phyloP scores from a whole-genome alignment of 2,329 filamentous ascomycete genomes.

The Alternaria longipes region DNA sequence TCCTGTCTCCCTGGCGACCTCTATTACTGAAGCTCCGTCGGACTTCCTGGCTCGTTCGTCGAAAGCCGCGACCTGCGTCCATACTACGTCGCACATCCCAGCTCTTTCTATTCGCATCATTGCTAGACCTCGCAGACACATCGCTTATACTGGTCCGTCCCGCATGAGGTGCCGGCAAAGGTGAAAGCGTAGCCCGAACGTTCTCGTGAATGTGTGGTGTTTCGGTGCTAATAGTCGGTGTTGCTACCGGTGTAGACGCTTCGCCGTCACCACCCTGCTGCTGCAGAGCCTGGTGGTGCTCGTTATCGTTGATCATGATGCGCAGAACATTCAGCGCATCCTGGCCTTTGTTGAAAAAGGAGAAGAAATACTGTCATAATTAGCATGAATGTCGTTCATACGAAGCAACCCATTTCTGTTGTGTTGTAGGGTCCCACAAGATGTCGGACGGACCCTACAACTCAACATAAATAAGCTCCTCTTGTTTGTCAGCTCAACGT shows the following conservation, averaged over 20 bases:
- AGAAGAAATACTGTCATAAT: constrained; percentile 82
- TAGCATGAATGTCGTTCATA: constrained; percentile 9
- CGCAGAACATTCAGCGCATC: constrained; percentile 83
- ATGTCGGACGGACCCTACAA: no score
- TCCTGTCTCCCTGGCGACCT: constrained; percentile 60
- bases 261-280: constrained; percentile 18
- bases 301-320: constrained; percentile 73
- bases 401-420: no score
- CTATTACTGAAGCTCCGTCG: constrained; percentile 71
- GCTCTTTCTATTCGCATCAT: constrained; percentile 48
- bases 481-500: constrained; percentile 17
- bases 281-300: constrained; percentile 47
- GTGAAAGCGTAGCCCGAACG: constrained; percentile 57
- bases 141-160: constrained; percentile 53
- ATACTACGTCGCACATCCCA: constrained; percentile 52
- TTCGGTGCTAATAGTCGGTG: constrained; percentile 32
- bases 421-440: no score
- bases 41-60: constrained; percentile 41
- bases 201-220: constrained; percentile 47
- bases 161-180: constrained; percentile 47
- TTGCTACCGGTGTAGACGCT: constrained; percentile 24
- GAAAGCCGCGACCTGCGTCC: constrained; percentile 64
- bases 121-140: constrained; percentile 55
- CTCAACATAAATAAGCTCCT: no score
- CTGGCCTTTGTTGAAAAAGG: constrained; percentile 86